These are phyloP conservation scores for Firmiana major DNA, from an alignment of 345 rosid genomes.

Conservation along the genomic window DNA sequence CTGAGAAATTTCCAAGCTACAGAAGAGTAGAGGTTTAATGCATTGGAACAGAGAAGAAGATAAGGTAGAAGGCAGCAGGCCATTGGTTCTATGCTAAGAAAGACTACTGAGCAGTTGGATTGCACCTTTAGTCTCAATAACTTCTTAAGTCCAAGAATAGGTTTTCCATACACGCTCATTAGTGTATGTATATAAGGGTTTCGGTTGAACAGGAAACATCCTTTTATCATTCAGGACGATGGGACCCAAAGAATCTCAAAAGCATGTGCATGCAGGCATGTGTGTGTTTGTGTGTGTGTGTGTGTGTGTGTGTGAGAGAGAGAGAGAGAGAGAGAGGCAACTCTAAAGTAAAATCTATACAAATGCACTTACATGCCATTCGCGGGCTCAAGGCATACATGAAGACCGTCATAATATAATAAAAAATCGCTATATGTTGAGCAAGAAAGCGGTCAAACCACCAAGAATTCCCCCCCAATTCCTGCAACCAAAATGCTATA, in stretches of 20 bases:
- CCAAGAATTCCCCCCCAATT: constrained; percentile 92
- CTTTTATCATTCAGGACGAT: not conserved
- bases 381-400: constrained; percentile 92
- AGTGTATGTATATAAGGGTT: not conserved
- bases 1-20: not conserved
- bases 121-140: not conserved
- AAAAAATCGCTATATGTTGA: constrained; percentile 69
- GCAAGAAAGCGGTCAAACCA: constrained; percentile 96
- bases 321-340: not conserved
- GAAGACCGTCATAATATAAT: constrained; percentile 83
- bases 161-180: not conserved
- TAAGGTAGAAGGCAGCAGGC: not conserved
- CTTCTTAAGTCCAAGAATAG: not conserved
- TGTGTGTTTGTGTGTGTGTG: too few relatives aligned
- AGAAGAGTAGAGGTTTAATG: not conserved
- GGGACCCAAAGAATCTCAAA: not conserved
- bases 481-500: constrained; percentile 46
- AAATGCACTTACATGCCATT: constrained; percentile 83
- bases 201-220: not conserved
- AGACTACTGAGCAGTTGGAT: not conserved
- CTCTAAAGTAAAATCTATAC: constrained; percentile 2
- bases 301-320: not conserved
- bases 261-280: too few relatives aligned
- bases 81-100: not conserved
- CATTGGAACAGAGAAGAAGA: not conserved